Evolutionary conservation across 768 basidiomycete species (phyloP), one percentile per base, ranked within the genome.

Genomic region (Asterophora parasitica): DNA sequence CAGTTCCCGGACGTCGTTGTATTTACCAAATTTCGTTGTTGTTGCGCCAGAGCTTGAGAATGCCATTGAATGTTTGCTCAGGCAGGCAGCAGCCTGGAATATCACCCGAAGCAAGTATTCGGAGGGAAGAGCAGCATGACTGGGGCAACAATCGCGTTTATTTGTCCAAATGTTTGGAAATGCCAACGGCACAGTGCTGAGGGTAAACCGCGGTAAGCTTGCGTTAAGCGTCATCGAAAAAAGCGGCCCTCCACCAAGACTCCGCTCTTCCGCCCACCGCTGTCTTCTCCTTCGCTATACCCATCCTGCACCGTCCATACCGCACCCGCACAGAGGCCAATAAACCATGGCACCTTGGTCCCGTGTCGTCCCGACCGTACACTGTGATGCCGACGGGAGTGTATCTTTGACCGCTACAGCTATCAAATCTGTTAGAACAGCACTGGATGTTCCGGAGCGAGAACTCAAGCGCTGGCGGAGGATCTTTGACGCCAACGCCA

Each of bases 391-490:
- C 35, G 69, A 75, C 49, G 61, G 60, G 19, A 51, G 72, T n/a
- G 56, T 71, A 7, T 74, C 79, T 15, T 57, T 77, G 33, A 66
- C 76, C 4, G 70, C 74, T 27, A 71, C 80, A 37, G 79, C 85
- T 28, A 56, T 92, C 48, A 75, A 78, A 55, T 75, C 73, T 37
- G 82, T 90, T 49, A 82, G 85, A 57, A 80, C 73, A 49, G 86
- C 76, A 15, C 77, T 92, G 35, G 67, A 82, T 26, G 72, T 82
- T 26, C 88, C 84, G 30, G 92, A 95, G 64, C 83, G 66, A 58
- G 93, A 97, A 68, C 69, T 93, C 42, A 87, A 79, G 65, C 81
- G 89, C 54, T 97, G 94, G 94, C 81, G 79, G 63, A 77, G 91
- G 58, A 82, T 81, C 2, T 97, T 96, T 65, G 93, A 96, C 48